These are phyloP conservation scores for Gryganskiella cystojenkinii DNA, from an alignment of 192 early-diverging fungal species.

Conservation along the genomic window DNA sequence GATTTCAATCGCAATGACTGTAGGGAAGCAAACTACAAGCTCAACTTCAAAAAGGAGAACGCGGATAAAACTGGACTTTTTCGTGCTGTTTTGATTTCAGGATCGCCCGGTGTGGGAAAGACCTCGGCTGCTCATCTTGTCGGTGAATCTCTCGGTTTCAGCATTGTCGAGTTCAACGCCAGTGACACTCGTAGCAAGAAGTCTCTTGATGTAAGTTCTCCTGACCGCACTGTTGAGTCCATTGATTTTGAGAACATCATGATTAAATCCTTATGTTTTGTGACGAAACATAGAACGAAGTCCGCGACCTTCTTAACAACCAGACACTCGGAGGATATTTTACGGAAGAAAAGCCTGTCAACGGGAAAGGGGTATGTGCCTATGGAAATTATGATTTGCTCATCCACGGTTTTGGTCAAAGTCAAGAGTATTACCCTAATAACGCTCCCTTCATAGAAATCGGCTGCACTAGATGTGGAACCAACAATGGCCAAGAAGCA, in stretches of 20 bases:
- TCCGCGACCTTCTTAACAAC: constrained; percentile 64
- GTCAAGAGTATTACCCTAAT: too few relatives aligned
- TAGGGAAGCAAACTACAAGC: constrained; percentile 60
- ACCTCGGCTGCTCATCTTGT: constrained; percentile 96
- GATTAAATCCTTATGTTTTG: background rate
- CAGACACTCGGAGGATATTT: constrained; percentile 69
- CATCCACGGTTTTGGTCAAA: background rate
- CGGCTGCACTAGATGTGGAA: background rate
- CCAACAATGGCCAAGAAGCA: constrained; percentile 57
- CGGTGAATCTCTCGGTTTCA: constrained; percentile 81
- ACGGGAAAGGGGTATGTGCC: constrained; percentile 37
- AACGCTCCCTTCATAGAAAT: constrained; percentile 19
- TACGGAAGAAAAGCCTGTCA: constrained; percentile 2
- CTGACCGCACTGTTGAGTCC: background rate
- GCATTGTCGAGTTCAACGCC: constrained; percentile 95
- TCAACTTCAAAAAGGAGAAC: constrained; percentile 62
- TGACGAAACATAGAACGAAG: constrained; percentile 36
- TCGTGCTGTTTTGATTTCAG: constrained; percentile 86
- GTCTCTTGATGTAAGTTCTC: constrained; percentile 71
- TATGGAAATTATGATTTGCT: too few relatives aligned
- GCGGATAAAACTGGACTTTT: constrained; percentile 64
- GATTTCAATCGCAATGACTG: background rate
- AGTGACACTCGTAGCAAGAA: constrained; percentile 95
- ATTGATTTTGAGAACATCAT: background rate
- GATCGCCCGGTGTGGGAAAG: constrained; percentile 98